These are phyloP conservation scores for Coemansia sp. DNA, from an alignment of 192 early-diverging fungal genomes.

Conservation along the genomic window DNA sequence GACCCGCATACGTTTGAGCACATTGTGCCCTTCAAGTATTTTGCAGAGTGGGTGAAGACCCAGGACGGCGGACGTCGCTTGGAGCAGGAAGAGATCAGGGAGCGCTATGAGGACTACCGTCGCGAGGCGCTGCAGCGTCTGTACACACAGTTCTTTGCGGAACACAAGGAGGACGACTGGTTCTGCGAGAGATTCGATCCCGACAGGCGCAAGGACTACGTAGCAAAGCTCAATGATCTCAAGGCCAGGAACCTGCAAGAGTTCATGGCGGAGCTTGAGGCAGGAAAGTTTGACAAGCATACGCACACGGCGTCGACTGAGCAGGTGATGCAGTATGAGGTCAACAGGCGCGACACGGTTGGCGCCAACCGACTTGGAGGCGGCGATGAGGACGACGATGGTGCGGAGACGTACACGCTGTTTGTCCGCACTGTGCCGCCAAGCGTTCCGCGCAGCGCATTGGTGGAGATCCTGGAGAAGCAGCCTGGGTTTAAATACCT, in stretches of 20 bases:
- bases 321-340: conserved; percentile 49
- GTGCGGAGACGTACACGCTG: conserved; percentile 57
- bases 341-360: conserved; percentile 39
- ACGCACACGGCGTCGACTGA: conserved; percentile 34
- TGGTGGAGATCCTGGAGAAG: conserved; percentile 65
- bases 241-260: conserved; percentile 57
- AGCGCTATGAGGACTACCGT: conserved; percentile 80
- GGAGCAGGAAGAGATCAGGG: conserved; percentile 77
- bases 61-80: conserved; percentile 60
- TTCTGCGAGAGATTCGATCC: conserved; percentile 93
- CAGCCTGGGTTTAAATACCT: conserved; percentile 83
- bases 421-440: conserved; percentile 84
- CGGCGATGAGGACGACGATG: conserved; percentile 44
- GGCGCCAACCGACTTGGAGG: conserved; percentile 22
- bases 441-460: conserved; percentile 60
- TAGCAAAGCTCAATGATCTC: conserved; percentile 54
- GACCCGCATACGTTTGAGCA: conserved; percentile 80
- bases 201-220: conserved; percentile 57
- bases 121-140: conserved; percentile 71
- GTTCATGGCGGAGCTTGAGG: conserved; percentile 67
- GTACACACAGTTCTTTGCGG: conserved; percentile 70
- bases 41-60: conserved; percentile 66
- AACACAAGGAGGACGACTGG: conserved; percentile 85
- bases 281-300: conserved; percentile 69
- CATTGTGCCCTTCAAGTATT: conserved; percentile 74